phyloP scores from a whole-genome alignment of 345 rosid species.

The Brassica napus region Da-Ae NC_063450.1:33691501-33692000 shows the following conservation, averaged over 20 bases:
- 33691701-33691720: background rate
- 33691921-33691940: conserved; percentile 35
- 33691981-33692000: background rate
- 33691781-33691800: conserved; percentile 78
- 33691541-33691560: background rate
- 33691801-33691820: conserved; percentile 81
- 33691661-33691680: too few species aligned
- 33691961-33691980: background rate
- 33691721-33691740: background rate
- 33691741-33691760: conserved; percentile 48
- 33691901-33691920: background rate
- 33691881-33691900: conserved; percentile 12
- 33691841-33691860: background rate
- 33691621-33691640: too few species aligned
- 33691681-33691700: too few species aligned
- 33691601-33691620: background rate
- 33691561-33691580: background rate
- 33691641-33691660: too few species aligned
- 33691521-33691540: background rate
- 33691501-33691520: background rate
- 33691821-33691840: conserved; percentile 3
- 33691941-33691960: background rate
- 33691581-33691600: background rate
- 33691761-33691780: conserved; percentile 70
- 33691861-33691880: background rate